These are phyloP conservation scores for Opeltia flavorubescens DNA, from an alignment of 495 filamentous ascomycete species.

Conservation along the genomic window DNA sequence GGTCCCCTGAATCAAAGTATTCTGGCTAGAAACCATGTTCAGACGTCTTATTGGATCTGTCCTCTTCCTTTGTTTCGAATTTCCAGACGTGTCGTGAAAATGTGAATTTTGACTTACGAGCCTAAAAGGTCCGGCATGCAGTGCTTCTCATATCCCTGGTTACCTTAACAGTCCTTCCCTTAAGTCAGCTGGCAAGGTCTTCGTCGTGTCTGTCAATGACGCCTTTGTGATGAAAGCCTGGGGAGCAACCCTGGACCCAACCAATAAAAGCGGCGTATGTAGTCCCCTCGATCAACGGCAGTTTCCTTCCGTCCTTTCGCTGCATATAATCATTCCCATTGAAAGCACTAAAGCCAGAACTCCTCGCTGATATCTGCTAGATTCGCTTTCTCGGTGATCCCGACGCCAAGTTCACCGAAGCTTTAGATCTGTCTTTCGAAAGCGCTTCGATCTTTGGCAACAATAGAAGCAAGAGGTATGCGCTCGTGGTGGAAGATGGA, in stretches of 20 bases:
- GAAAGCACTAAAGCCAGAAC: background rate
- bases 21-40: too few species aligned
- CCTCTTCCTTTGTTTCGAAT: too few species aligned
- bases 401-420: constrained; percentile 65
- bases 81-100: too few species aligned
- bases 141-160: constrained; percentile 61
- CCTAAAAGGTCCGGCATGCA: constrained; percentile 52
- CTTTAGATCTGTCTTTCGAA: constrained; percentile 75
- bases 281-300: background rate
- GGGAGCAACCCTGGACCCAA: constrained; percentile 58
- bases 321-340: constrained; percentile 3
- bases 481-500: constrained; percentile 61
- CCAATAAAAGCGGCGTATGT: constrained; percentile 58
- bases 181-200: constrained; percentile 62
- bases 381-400: constrained; percentile 90
- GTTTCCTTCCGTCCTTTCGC: background rate
- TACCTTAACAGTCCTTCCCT: constrained; percentile 64
- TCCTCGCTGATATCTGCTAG: constrained; percentile 25
- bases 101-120: constrained; percentile 4
- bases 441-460: constrained; percentile 73
- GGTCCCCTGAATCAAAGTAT: too few species aligned
- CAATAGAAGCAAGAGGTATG: constrained; percentile 77
- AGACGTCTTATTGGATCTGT: too few species aligned
- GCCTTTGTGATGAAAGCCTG: constrained; percentile 93
- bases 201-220: constrained; percentile 88